Evolutionary conservation across 2,329 filamentous ascomycete species (phyloP), one percentile per base, ranked within the genome.

Genomic region (Arthrobotrys entomopaga): DNA sequence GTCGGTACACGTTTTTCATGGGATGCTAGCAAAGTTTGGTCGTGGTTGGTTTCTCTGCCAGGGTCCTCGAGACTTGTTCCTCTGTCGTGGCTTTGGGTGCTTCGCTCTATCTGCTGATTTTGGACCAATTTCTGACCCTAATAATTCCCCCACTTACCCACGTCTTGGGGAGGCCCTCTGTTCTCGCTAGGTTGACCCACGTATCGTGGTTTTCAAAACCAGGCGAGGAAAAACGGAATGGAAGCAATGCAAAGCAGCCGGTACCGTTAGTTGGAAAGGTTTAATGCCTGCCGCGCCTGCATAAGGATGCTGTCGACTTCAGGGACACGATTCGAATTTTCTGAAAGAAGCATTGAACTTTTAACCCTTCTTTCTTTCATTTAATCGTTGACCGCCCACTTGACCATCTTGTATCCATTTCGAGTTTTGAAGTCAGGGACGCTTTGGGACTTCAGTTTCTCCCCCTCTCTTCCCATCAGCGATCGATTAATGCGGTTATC

Each of bases 21-120:
- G 10, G 29, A 34, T 34, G 29, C 29, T 7, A 10, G 29, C 2
- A 34, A 1, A 7, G 22, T 53, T 19, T 10, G 15, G 42, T 46
- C 13, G 42, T 46, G 42, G 29, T 53, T 40, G n/a, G 38, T 54
- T 54, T 38, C 52, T 1, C 52, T 29, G 4, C n/a, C n/a, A n/a
- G n/a, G n/a, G n/a, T n/a, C n/a, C n/a, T n/a, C n/a, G n/a, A n/a
- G n/a, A n/a, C n/a, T n/a, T n/a, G n/a, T n/a, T 34, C 29, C 1
- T 34, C 6, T 6, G 7, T 34, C 42, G 42, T 43, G 38, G 48
- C 46, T 52, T 53, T 60, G 64, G 46, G 38, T 22, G 48, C 24
- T 69, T 61, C 65, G 50, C 54, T 56, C 52, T 53, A 65, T 65
- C 38, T 73, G 50, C 69, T 61, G 61, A 57, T 73, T 61, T 24